Percentiles rank a stretch among this genome's conserved stretches.
These are phyloP conservation scores for Hericium erinaceus DNA, from an alignment of 768 basidiomycete genomes.

Conservation along the genomic window DNA sequence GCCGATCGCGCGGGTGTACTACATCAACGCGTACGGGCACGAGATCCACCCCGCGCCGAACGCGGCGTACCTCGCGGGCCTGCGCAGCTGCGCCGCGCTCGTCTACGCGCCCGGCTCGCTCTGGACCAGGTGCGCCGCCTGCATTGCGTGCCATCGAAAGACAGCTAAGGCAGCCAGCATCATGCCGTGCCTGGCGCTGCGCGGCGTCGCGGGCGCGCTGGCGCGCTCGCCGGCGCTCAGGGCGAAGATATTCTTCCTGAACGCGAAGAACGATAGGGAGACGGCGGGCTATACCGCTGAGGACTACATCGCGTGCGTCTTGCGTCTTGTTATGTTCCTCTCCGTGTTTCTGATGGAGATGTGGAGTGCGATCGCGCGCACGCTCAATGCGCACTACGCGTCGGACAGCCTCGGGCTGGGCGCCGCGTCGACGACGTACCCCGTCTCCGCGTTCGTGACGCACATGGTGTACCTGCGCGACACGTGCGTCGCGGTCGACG, in stretches of 20 bases:
- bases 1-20: constrained; percentile 62
- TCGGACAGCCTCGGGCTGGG: constrained; percentile 45
- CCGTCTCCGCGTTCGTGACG: constrained; percentile 73
- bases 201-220: constrained; percentile 52
- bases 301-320: too few relatives aligned
- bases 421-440: constrained; percentile 54
- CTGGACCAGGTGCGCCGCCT: constrained; percentile 32
- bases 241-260: constrained; percentile 82
- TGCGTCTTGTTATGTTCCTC: constrained; percentile 34
- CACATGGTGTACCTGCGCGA: constrained; percentile 74
- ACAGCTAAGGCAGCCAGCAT: constrained; percentile 11
- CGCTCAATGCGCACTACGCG: constrained; percentile 54
- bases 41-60: constrained; percentile 90
- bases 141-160: too few relatives aligned
- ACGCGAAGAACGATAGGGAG: constrained; percentile 62
- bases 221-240: constrained; percentile 61
- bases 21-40: constrained; percentile 86
- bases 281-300: too few relatives aligned
- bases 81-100: constrained; percentile 46
- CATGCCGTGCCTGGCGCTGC: too few relatives aligned
- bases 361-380: constrained; percentile 23
- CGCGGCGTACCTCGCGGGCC: constrained; percentile 59
- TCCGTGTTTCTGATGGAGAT: too few relatives aligned
- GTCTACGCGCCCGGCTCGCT: constrained; percentile 90
- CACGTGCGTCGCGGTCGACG: constrained; percentile 54